These are phyloP conservation scores for Tricholoma hemisulphureum DNA, from an alignment of 768 basidiomycete genomes.

Conservation along the genomic window DNA sequence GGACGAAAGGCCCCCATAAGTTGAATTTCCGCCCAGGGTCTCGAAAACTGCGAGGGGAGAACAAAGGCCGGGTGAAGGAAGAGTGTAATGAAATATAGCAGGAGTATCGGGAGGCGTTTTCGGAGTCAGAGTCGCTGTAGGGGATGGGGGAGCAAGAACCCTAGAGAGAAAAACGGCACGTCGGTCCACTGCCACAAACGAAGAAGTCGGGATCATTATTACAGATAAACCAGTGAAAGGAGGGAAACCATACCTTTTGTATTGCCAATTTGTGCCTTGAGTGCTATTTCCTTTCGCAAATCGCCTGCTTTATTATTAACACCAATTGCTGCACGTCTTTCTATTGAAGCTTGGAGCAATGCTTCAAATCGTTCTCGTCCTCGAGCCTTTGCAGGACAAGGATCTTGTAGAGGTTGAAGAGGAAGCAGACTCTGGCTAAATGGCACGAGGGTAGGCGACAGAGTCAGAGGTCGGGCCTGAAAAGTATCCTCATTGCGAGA, in stretches of 20 bases:
- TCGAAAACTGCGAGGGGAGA: conserved; percentile 64
- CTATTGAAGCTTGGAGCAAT: conserved; percentile 59
- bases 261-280: conserved; percentile 68
- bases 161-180: conserved; percentile 76
- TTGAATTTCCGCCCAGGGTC: conserved; percentile 37
- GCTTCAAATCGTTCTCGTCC: conserved; percentile 62
- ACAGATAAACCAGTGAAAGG: not conserved
- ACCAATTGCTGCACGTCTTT: conserved; percentile 46
- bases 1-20: conserved; percentile 21
- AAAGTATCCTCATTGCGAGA: conserved; percentile 48
- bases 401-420: conserved; percentile 41
- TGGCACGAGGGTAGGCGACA: conserved; percentile 47
- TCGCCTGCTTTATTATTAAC: conserved; percentile 51
- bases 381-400: conserved; percentile 49
- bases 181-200: conserved; percentile 57
- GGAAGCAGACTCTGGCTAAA: conserved; percentile 49
- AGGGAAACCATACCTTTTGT: conserved; percentile 60
- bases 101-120: conserved; percentile 72
- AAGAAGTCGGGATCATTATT: not conserved
- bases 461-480: conserved; percentile 54
- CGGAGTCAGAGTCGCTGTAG: conserved; percentile 53
- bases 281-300: conserved; percentile 71
- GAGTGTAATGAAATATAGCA: conserved; percentile 62
- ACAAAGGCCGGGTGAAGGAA: conserved; percentile 66
- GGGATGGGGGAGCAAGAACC: conserved; percentile 63